Conservation (phyloP, 768 basidiomycete species). For the Lentinus tigrinus region DNA sequence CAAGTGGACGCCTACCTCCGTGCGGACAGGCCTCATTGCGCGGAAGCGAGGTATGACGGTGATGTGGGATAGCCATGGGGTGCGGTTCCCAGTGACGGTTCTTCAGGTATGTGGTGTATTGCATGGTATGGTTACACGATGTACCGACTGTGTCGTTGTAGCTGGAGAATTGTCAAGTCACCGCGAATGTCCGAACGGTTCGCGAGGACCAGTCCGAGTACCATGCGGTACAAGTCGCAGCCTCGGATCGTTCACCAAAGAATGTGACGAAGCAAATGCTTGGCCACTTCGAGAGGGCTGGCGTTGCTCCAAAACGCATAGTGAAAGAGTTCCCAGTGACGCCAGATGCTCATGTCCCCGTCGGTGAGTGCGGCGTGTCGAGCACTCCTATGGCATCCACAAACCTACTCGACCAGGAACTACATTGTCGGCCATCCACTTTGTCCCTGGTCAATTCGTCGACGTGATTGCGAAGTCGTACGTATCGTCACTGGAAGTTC, state of each 20-base stretch:
- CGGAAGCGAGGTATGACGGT: constrained; percentile 95
- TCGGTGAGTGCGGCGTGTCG: constrained; percentile 59
- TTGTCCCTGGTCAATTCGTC: constrained; percentile 95
- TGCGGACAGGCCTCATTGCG: constrained; percentile 90
- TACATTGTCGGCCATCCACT: constrained; percentile 86
- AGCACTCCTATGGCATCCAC: neutral
- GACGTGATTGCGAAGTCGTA: constrained; percentile 91
- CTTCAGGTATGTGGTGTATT: constrained; percentile 65
- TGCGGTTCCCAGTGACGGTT: constrained; percentile 86
- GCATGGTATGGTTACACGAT: neutral
- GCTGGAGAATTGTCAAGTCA: constrained; percentile 90
- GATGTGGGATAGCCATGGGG: constrained; percentile 90
- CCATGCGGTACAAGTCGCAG: constrained; percentile 93
- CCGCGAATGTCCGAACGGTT: constrained; percentile 67
- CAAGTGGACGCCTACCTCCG: constrained; percentile 84
- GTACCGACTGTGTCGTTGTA: constrained; percentile 26
- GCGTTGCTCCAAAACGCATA: constrained; percentile 77
- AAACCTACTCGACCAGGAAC: constrained; percentile 55
- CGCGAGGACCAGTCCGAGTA: constrained; percentile 70
- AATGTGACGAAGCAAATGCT: constrained; percentile 77
- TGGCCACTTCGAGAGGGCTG: constrained; percentile 86
- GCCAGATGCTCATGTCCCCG: constrained; percentile 82
- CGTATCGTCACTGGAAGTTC: constrained; percentile 30
- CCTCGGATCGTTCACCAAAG: constrained; percentile 70
- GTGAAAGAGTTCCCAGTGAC: constrained; percentile 90